phyloP scores from a whole-genome alignment of 257 asterid genomes.

The Ilex aquifolium region DNA sequence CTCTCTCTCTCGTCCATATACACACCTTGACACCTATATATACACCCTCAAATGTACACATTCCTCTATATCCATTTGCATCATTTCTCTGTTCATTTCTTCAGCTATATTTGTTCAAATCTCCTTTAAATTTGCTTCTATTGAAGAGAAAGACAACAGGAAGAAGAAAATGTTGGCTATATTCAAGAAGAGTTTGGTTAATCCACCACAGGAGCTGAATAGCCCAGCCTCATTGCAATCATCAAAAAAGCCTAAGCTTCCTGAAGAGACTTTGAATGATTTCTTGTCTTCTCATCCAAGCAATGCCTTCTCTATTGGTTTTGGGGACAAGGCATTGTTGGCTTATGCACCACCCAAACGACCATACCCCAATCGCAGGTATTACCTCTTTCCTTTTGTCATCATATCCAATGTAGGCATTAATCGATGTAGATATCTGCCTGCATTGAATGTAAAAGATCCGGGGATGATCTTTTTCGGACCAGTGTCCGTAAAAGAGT shows the following conservation, averaged over 20 bases:
- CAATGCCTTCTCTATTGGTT: constrained; percentile 51
- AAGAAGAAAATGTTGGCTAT: constrained; percentile 57
- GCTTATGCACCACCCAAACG: constrained; percentile 46
- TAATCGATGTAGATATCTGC: too few relatives aligned
- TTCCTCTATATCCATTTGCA: constrained; percentile 11
- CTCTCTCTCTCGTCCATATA: constrained; percentile 29
- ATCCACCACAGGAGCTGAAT: constrained; percentile 75
- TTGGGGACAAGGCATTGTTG: constrained; percentile 54
- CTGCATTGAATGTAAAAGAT: too few relatives aligned
- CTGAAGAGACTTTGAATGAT: constrained; percentile 51
- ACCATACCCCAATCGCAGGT: constrained; percentile 48
- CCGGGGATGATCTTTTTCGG: too few relatives aligned
- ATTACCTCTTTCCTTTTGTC: not conserved
- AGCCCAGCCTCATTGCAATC: constrained; percentile 48
- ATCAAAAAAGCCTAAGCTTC: constrained; percentile 22
- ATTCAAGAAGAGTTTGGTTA: constrained; percentile 67
- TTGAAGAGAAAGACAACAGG: not conserved
- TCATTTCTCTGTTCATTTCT: constrained; percentile 8
- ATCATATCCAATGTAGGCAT: too few relatives aligned
- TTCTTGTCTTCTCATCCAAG: constrained; percentile 47
- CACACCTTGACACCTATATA: too few relatives aligned
- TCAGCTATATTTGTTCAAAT: not conserved
- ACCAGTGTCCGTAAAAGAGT: too few relatives aligned
- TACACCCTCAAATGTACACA: constrained; percentile 2
- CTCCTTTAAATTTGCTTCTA: not conserved